A percentile compares a stretch with the other conserved stretches of the same genome.
phyloP scores from a whole-genome alignment of 2,329 filamentous ascomycete genomes.

The Colletotrichum tropicicola region DNA sequence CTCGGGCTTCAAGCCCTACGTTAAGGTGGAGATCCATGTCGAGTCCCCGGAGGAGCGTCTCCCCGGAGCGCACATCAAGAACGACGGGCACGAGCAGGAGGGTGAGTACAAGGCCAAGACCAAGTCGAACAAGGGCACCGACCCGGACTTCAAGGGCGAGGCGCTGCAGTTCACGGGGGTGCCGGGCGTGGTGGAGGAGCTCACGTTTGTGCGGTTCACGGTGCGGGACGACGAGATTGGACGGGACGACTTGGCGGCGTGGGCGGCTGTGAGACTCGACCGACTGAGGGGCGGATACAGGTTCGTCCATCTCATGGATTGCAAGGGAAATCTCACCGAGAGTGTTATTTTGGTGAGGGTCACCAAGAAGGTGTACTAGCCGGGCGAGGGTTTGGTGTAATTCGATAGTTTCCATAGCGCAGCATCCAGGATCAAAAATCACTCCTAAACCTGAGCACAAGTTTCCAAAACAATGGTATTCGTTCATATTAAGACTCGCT shows the following conservation, averaged over 20 bases:
- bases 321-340: slow-evolving; percentile 69
- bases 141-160: slow-evolving; percentile 71
- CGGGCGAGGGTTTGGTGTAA: not conserved
- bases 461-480: no score
- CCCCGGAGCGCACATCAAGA: slow-evolving; percentile 45
- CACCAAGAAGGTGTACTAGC: slow-evolving; percentile 61
- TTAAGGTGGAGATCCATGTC: slow-evolving; percentile 86
- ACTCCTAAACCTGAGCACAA: no score
- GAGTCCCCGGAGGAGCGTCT: slow-evolving; percentile 65
- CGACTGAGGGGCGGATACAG: slow-evolving; percentile 79
- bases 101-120: slow-evolving; percentile 67
- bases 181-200: slow-evolving; percentile 69
- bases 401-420: not conserved
- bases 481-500: not conserved
- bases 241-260: slow-evolving; percentile 81
- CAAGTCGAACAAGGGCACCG: slow-evolving; percentile 63
- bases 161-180: slow-evolving; percentile 65
- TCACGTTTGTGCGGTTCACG: slow-evolving; percentile 83
- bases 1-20: slow-evolving; percentile 77
- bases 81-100: slow-evolving; percentile 48
- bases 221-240: slow-evolving; percentile 87
- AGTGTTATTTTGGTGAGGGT: slow-evolving; percentile 81
- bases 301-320: slow-evolving; percentile 79
- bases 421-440: not conserved
- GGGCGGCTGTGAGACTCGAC: slow-evolving; percentile 89